Percentiles rank a stretch among this genome's conserved stretches.
phyloP scores from a whole-genome alignment of 1,139 yeast species.

The Candida sp. region DNA sequence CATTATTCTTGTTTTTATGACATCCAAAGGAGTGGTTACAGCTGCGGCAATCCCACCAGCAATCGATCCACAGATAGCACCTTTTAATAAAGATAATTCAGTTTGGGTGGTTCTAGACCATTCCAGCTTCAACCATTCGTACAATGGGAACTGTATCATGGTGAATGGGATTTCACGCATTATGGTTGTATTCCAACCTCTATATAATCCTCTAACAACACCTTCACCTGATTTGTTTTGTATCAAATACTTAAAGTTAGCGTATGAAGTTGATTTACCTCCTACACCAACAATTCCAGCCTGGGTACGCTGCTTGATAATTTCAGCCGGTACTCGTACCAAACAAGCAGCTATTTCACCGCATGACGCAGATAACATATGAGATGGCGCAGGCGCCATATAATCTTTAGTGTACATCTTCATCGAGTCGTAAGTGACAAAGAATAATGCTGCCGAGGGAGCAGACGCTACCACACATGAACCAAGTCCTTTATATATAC shows the following conservation, averaged over 20 bases:
- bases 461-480: constrained; percentile 95
- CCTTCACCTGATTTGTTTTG: constrained; percentile 75
- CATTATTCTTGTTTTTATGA: constrained; percentile 90
- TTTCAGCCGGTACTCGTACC: constrained; percentile 96
- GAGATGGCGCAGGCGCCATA: constrained; percentile 45
- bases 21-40: constrained; percentile 88
- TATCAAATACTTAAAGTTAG: constrained; percentile 57
- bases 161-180: constrained; percentile 97
- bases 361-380: constrained; percentile 82
- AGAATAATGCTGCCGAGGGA: constrained; percentile 88
- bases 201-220: constrained; percentile 67
- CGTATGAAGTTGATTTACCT: constrained; percentile 56
- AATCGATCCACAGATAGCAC: constrained; percentile 91
- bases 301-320: constrained; percentile 92
- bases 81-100: constrained; percentile 60
- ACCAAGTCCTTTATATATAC: constrained; percentile 89
- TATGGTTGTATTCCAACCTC: constrained; percentile 93
- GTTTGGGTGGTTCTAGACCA: constrained; percentile 37
- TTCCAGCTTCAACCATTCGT: constrained; percentile 69
- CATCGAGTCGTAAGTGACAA: constrained; percentile 80
- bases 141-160: constrained; percentile 89
- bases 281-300: constrained; percentile 51
- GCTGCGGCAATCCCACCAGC: constrained; percentile 98
- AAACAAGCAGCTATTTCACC: constrained; percentile 95
- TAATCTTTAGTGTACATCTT: constrained; percentile 48